Percentiles rank a stretch among this genome's conserved stretches.
Evolutionary conservation across 495 filamentous ascomycete genomes (phyloP).

Genomic region (Jackrogersella minutella): DNA sequence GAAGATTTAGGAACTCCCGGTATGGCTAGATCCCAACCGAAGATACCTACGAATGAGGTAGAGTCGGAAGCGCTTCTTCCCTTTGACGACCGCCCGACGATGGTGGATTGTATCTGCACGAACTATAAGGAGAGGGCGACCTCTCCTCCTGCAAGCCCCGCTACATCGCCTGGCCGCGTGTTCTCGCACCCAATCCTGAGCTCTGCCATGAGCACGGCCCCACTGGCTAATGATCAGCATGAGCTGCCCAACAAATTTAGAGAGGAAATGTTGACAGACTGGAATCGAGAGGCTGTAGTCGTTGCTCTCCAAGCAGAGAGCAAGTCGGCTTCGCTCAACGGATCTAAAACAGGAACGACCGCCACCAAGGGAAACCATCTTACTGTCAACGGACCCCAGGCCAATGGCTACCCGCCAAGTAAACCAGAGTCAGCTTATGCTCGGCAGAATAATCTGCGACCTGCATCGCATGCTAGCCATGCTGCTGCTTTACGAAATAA

Average conservation of each 20-base stretch:
- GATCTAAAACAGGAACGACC: constrained; percentile 70
- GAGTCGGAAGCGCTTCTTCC: constrained; percentile 67
- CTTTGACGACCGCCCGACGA: constrained; percentile 68
- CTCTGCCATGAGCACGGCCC: constrained; percentile 50
- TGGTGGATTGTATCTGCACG: constrained; percentile 76
- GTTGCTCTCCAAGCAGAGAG: constrained; percentile 71
- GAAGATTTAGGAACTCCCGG: constrained; percentile 58
- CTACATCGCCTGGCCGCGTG: constrained; percentile 72
- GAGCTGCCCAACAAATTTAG: constrained; percentile 61
- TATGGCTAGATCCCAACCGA: constrained; percentile 52
- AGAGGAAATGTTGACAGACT: constrained; percentile 73
- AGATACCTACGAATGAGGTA: constrained; percentile 58
- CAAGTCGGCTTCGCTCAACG: constrained; percentile 73
- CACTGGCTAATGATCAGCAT: constrained; percentile 45
- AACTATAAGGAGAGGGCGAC: constrained; percentile 66
- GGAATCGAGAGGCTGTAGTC: constrained; percentile 77
- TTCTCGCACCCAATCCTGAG: constrained; percentile 68
- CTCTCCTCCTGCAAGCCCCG: constrained; percentile 73
- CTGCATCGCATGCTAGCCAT: constrained; percentile 50
- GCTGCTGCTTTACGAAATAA: constrained; percentile 48
- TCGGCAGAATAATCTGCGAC: constrained; percentile 52
- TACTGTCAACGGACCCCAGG: constrained; percentile 60
- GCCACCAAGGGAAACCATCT: constrained; percentile 63
- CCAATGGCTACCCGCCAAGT: constrained; percentile 49
- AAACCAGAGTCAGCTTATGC: constrained; percentile 50